phyloP scores from a whole-genome alignment of 495 filamentous ascomycete species.

The Arthonia radiata region DNA sequence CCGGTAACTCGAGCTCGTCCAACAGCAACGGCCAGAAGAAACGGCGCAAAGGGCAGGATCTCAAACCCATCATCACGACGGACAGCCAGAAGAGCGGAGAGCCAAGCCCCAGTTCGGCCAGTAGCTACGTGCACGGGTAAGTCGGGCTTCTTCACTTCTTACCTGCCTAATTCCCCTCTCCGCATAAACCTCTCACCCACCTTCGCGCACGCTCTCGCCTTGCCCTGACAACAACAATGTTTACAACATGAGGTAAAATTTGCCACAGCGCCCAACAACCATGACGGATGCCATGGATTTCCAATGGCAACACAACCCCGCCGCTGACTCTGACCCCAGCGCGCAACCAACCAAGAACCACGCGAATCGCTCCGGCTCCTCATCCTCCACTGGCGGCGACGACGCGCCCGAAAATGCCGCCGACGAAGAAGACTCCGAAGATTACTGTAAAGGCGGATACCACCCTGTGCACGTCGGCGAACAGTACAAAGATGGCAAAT shows the following conservation, averaged over 20 bases:
- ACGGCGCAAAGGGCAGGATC: conserved; percentile 60
- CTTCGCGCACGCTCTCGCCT: too few relatives aligned
- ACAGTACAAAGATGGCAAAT: conserved; percentile 91
- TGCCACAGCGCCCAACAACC: too few relatives aligned
- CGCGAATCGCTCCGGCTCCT: conserved; percentile 54
- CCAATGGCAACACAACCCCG: too few relatives aligned
- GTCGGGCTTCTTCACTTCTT: not conserved
- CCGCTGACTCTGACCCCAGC: too few relatives aligned
- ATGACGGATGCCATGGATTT: too few relatives aligned
- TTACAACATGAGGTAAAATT: too few relatives aligned
- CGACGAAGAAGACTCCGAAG: conserved; percentile 95
- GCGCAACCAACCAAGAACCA: too few relatives aligned
- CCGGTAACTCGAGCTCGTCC: too few relatives aligned
- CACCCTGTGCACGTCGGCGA: conserved; percentile 86
- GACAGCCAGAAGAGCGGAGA: conserved; percentile 29
- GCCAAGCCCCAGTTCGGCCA: conserved; percentile 10
- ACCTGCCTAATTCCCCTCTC: conserved; percentile 1
- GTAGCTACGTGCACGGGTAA: conserved; percentile 9
- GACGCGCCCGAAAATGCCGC: conserved; percentile 67
- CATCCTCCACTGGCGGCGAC: conserved; percentile 59
- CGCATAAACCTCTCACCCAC: too few relatives aligned
- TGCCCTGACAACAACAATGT: too few relatives aligned
- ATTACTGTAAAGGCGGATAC: conserved; percentile 97
- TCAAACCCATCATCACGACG: conserved; percentile 79
- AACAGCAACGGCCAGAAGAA: conserved; percentile 52